Evolutionary conservation across 306 rosid species (phyloP), one percentile per base, ranked within the genome.

Genomic region (Begonia fuchsioides): DNA sequence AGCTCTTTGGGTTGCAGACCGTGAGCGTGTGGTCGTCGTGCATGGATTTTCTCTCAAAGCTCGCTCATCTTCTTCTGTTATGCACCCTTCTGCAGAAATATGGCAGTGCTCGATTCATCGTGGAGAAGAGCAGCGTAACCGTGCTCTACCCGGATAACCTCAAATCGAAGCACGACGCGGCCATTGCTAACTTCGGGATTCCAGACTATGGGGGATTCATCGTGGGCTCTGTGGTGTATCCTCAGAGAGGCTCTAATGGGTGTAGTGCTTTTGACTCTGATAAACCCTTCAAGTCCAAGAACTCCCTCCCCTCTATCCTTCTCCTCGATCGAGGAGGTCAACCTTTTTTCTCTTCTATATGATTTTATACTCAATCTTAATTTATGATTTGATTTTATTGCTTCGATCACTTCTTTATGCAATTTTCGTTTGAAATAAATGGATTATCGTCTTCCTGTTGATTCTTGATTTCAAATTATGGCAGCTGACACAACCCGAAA

Each of bases 321-420:
- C 76, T 90, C 32, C 64, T 90, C 70, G 94, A 90, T 60, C 98
- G 98, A 48, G 98, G 92, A 77, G 94, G 98, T 85, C 75, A 17
- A 8, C 40, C 4, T n/a, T 19, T 19, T n/a, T 19, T 19, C 26
- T 19, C 4, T 19, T 19, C 2, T 19, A 12, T n/a, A n/a, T n/a
- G n/a, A n/a, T n/a, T n/a, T n/a, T n/a, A n/a, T n/a, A n/a, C n/a
- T n/a, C n/a, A n/a, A n/a, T n/a, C n/a, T n/a, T n/a, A n/a, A n/a
- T n/a, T n/a, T n/a, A n/a, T n/a, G n/a, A n/a, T n/a, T n/a, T n/a
- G n/a, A n/a, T n/a, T n/a, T n/a, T n/a, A n/a, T n/a, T n/a, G n/a
- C n/a, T n/a, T n/a, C n/a, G n/a, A n/a, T n/a, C n/a, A n/a, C n/a
- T n/a, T n/a, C n/a, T n/a, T n/a, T n/a, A n/a, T n/a, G n/a, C n/a